These are phyloP conservation scores for Marasmius sp. DNA, from an alignment of 1,284 basidiomycete genomes.

Conservation along the genomic window DNA sequence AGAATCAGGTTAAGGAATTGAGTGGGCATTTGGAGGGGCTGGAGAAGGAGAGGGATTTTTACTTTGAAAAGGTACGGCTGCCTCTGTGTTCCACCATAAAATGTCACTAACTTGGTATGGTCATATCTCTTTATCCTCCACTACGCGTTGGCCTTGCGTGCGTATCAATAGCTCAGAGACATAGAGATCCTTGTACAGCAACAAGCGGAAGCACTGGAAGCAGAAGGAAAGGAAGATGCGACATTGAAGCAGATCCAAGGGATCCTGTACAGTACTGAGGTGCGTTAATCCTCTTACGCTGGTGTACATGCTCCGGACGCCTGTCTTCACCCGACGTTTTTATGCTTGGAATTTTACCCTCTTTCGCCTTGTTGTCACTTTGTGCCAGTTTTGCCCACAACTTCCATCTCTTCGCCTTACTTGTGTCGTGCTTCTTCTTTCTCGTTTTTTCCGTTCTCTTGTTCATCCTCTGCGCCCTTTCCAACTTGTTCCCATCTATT, in stretches of 20 bases:
- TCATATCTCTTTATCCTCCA: neutral
- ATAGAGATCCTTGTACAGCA: constrained; percentile 93
- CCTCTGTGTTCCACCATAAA: neutral
- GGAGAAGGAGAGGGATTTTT: constrained; percentile 97
- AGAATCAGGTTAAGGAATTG: constrained; percentile 83
- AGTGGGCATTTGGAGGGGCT: constrained; percentile 81
- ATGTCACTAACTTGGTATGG: too few relatives aligned
- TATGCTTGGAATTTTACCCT: neutral
- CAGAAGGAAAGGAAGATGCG: constrained; percentile 61
- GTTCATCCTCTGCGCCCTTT: too few relatives aligned
- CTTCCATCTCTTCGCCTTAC: too few relatives aligned
- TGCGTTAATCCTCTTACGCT: constrained; percentile 30
- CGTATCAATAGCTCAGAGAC: constrained; percentile 70
- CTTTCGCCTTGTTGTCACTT: too few relatives aligned
- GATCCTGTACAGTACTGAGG: constrained; percentile 95
- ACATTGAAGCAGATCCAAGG: constrained; percentile 86
- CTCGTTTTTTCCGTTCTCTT: too few relatives aligned
- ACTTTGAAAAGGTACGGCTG: constrained; percentile 86
- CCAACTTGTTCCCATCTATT: too few relatives aligned
- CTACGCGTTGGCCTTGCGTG: neutral
- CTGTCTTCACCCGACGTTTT: neutral
- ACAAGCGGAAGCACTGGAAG: constrained; percentile 63
- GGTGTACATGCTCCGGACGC: neutral
- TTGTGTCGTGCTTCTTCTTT: too few relatives aligned
- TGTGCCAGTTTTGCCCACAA: too few relatives aligned